These are phyloP conservation scores for Saitozyma podzolica DNA, from an alignment of 768 basidiomycete genomes.

Conservation along the genomic window DNA sequence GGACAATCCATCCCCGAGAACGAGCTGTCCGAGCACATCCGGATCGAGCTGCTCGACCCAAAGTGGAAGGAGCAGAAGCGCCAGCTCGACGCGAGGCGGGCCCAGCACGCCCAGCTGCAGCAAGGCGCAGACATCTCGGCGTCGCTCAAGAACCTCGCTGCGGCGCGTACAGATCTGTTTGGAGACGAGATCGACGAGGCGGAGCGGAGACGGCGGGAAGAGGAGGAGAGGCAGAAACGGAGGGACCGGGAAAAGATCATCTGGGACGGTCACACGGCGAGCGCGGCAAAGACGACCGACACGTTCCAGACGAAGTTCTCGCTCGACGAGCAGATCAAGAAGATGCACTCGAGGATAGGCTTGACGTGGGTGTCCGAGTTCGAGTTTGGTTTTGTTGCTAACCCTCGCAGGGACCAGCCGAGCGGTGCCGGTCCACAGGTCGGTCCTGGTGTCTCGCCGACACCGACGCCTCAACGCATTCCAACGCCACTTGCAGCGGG, in stretches of 20 bases:
- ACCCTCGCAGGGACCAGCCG: neutral
- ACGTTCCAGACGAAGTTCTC: slow-evolving; percentile 91
- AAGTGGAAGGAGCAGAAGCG: slow-evolving; percentile 97
- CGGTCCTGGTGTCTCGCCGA: slow-evolving; percentile 63
- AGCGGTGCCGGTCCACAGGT: slow-evolving; percentile 75
- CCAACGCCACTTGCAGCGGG: slow-evolving; percentile 70
- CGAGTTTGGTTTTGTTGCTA: neutral
- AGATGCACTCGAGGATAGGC: slow-evolving; percentile 77
- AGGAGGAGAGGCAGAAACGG: slow-evolving; percentile 74
- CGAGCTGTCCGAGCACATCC: slow-evolving; percentile 95
- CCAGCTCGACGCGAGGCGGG: slow-evolving; percentile 80
- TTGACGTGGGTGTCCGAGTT: slow-evolving; percentile 22
- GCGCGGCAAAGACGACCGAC: slow-evolving; percentile 86
- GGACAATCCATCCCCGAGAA: slow-evolving; percentile 95
- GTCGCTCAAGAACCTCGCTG: slow-evolving; percentile 87
- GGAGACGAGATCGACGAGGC: slow-evolving; percentile 93
- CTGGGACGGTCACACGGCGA: slow-evolving; percentile 98
- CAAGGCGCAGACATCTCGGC: slow-evolving; percentile 80
- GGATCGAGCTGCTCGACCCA: slow-evolving; percentile 95
- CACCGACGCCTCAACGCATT: slow-evolving; percentile 57
- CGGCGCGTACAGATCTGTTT: slow-evolving; percentile 96
- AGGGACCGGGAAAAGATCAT: slow-evolving; percentile 92
- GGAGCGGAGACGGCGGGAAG: slow-evolving; percentile 70
- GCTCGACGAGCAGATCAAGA: slow-evolving; percentile 96
- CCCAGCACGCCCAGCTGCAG: slow-evolving; percentile 55